Percentiles rank a stretch among this genome's conserved stretches.
Evolutionary conservation across 371 early-diverging fungal genomes (phyloP).

Genomic region (Mortierella sp.): DNA sequence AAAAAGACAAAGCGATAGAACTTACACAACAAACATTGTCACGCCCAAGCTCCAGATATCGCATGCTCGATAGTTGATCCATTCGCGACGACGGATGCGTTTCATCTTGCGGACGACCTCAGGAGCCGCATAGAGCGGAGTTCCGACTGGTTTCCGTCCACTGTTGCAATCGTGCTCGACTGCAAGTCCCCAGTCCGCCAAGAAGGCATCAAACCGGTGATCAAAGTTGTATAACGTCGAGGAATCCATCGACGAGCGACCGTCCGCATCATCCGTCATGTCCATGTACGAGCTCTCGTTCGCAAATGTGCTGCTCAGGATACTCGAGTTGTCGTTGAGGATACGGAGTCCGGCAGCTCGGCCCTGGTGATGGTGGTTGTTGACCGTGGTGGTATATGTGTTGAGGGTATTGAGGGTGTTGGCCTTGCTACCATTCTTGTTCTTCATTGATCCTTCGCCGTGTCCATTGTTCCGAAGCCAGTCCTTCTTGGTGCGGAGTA

Average conservation of each 20-base stretch:
- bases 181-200: constrained; percentile 55
- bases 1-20: not conserved
- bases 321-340: constrained; percentile 28
- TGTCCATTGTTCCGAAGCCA: constrained; percentile 33
- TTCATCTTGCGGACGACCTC: constrained; percentile 58
- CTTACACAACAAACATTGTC: constrained; percentile 57
- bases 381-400: not conserved
- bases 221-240: constrained; percentile 39
- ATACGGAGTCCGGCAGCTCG: not conserved
- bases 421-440: constrained; percentile 1
- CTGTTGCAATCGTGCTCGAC: constrained; percentile 52
- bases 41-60: constrained; percentile 57
- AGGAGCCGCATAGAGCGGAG: constrained; percentile 51
- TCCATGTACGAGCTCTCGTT: constrained; percentile 34
- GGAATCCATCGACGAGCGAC: constrained; percentile 43
- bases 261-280: constrained; percentile 19
- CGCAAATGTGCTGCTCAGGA: constrained; percentile 27
- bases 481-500: constrained; percentile 41
- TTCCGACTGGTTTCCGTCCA: constrained; percentile 50
- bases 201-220: constrained; percentile 42
- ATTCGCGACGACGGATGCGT: constrained; percentile 48
- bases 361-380: not conserved
- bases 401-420: not conserved
- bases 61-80: constrained; percentile 58
- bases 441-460: not conserved